A percentile compares a stretch with the other conserved stretches of the same genome.
These are phyloP conservation scores for Saccharomycopsis fibuligera DNA, from an alignment of 805 yeast genomes.

Conservation along the genomic window DNA sequence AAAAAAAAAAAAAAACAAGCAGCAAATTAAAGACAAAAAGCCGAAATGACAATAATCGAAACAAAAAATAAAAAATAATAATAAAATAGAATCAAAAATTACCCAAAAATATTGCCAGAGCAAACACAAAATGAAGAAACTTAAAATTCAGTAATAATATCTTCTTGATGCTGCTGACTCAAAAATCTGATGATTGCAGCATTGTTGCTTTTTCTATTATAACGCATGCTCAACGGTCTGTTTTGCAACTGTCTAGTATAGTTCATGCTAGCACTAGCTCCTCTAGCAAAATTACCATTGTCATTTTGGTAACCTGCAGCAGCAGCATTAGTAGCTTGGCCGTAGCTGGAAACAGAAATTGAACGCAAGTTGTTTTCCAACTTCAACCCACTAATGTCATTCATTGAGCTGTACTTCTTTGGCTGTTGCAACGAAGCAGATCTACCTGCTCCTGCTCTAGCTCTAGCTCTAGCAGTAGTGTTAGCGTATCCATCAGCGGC, in stretches of 20 bases:
- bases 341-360: background rate
- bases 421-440: no score
- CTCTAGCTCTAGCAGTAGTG: no score
- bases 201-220: slow-evolving; percentile 18
- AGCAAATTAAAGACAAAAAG: background rate
- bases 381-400: slow-evolving; percentile 11
- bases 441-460: no score
- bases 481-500: no score
- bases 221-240: slow-evolving; percentile 13
- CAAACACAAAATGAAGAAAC: no score
- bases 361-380: slow-evolving; percentile 15
- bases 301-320: no score
- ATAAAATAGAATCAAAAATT: background rate
- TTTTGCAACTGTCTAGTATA: background rate
- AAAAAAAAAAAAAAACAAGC: background rate
- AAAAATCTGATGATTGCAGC: slow-evolving; percentile 17
- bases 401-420: slow-evolving; percentile 13
- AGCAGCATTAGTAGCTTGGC: background rate
- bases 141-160: no score
- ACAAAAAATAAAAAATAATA: no score
- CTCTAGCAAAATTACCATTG: no score
- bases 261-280: no score
- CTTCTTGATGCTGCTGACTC: slow-evolving; percentile 14
- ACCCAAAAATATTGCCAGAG: background rate
- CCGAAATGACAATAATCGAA: background rate